A percentile compares a stretch with the other conserved stretches of the same genome.
phyloP scores from a whole-genome alignment of 177 flowering plant genomes.

The Telopea speciosissima region DNA sequence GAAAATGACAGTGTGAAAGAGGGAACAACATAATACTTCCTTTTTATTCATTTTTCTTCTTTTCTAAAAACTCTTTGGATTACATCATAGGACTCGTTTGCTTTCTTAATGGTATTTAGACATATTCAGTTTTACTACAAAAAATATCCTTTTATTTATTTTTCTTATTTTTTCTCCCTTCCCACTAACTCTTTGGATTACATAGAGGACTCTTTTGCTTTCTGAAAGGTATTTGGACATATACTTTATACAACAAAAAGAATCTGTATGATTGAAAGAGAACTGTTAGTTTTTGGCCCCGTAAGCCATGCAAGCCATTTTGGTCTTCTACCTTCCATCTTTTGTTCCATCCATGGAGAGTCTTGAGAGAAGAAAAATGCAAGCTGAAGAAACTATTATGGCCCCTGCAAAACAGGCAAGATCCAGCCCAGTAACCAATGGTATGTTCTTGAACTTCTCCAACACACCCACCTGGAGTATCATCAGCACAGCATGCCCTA shows the following conservation, averaged over 20 bases:
- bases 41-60: too few relatives aligned
- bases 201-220: neutral
- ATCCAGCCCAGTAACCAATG: slow-evolving; percentile 50
- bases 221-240: neutral
- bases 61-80: neutral
- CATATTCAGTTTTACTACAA: slow-evolving; percentile 9
- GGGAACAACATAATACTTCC: too few relatives aligned
- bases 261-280: neutral
- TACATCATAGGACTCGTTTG: neutral
- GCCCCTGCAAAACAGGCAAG: slow-evolving; percentile 80
- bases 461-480: slow-evolving; percentile 77
- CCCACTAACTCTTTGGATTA: neutral
- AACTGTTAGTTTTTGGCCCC: neutral
- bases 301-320: neutral
- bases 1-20: neutral
- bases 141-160: neutral
- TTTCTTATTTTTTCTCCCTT: too few relatives aligned
- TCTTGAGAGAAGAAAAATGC: slow-evolving; percentile 60
- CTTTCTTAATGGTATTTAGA: neutral
- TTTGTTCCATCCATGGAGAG: slow-evolving; percentile 24
- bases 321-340: slow-evolving; percentile 1
- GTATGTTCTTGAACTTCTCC: slow-evolving; percentile 63
- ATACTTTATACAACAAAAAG: slow-evolving; percentile 8
- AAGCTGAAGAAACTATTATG: slow-evolving; percentile 53
- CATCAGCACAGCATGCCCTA: slow-evolving; percentile 77